Conservation (phyloP, 305 asterid genomes). For the Fraxinus greggii region DNA sequence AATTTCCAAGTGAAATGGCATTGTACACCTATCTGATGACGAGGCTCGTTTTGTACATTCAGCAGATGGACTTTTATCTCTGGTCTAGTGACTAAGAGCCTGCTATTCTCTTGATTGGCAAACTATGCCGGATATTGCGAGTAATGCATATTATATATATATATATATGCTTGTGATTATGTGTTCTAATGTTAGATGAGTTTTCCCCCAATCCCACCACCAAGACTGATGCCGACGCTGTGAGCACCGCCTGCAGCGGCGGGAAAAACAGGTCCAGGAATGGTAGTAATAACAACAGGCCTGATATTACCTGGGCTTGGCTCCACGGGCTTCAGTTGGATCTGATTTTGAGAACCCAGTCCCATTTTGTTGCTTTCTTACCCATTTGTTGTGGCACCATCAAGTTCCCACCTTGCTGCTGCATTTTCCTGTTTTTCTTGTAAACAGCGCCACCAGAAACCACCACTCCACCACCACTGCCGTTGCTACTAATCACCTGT, state of each 20-base stretch:
- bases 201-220: background rate
- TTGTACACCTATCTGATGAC: background rate
- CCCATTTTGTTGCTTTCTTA: background rate
- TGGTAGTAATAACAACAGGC: conserved; percentile 9
- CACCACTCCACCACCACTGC: background rate
- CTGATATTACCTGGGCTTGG: conserved; percentile 6
- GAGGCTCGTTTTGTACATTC: background rate
- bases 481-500: background rate
- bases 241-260: background rate
- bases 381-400: background rate
- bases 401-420: conserved; percentile 2
- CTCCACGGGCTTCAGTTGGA: background rate
- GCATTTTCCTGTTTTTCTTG: conserved; percentile 16
- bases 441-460: background rate
- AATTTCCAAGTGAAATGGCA: background rate
- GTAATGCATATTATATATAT: background rate
- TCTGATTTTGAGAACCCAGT: background rate
- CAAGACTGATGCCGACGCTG: background rate
- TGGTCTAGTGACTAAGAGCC: background rate
- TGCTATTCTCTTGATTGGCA: background rate
- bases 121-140: background rate
- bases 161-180: background rate
- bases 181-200: background rate
- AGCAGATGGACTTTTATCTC: background rate
- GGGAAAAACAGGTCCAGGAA: background rate